A percentile compares a stretch with the other conserved stretches of the same genome.
These are phyloP conservation scores for Pilaira anomala DNA, from an alignment of 192 early-diverging fungal species.

Conservation along the genomic window DNA sequence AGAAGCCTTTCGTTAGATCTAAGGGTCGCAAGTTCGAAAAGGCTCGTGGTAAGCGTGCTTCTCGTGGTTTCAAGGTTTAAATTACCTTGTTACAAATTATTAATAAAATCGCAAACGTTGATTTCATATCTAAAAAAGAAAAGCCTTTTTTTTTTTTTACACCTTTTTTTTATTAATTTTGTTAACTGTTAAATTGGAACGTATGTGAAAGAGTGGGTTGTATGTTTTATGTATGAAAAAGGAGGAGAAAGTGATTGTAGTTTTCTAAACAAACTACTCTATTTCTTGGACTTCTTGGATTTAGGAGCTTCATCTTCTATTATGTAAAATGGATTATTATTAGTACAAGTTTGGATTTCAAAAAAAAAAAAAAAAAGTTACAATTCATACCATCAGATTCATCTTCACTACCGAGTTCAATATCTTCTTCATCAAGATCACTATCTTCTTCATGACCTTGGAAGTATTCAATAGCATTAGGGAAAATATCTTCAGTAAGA, in stretches of 20 bases:
- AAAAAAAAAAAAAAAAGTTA: too few species aligned
- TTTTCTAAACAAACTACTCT: slow-evolving; percentile 38
- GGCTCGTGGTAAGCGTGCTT: slow-evolving; percentile 99
- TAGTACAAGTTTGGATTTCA: too few species aligned
- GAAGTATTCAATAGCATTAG: slow-evolving; percentile 25
- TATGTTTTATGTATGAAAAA: too few species aligned
- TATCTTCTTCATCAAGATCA: slow-evolving; percentile 29
- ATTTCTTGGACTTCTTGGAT: slow-evolving; percentile 23
- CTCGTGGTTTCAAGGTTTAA: slow-evolving; percentile 97
- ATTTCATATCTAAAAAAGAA: too few species aligned
- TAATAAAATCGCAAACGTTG: too few species aligned
- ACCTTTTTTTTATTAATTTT: too few species aligned
- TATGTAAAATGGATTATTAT: neutral
- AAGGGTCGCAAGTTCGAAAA: slow-evolving; percentile 99
- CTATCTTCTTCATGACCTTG: slow-evolving; percentile 20
- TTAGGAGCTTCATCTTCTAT: slow-evolving; percentile 8
- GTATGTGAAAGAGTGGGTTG: too few species aligned
- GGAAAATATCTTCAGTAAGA: slow-evolving; percentile 34
- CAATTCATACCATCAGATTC: slow-evolving; percentile 20
- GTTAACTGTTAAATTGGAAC: too few species aligned
- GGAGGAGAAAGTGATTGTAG: too few species aligned
- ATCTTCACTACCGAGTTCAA: slow-evolving; percentile 32
- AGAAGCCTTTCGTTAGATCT: slow-evolving; percentile 89
- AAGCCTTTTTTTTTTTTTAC: too few species aligned
- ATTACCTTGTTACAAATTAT: neutral